Evolutionary conservation across 768 basidiomycete species (phyloP).

Genomic region (Lactarius trivialis): DNA sequence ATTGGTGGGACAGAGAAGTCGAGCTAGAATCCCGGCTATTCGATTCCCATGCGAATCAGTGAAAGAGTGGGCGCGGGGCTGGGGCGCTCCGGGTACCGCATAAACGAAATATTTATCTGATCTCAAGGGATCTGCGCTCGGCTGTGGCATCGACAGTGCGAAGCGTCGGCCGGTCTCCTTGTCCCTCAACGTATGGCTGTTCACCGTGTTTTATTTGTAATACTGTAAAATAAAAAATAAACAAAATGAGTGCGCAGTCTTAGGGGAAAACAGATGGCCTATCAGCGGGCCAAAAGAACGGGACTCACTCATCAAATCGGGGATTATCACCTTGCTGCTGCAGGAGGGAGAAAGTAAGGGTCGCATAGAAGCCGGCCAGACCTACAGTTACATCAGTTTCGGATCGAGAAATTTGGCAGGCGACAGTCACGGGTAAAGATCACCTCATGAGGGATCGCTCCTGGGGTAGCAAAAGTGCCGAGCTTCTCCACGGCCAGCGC

Average conservation of each 20-base stretch:
- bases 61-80: neutral
- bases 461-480: conserved; percentile 2
- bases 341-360: neutral
- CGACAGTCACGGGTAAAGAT: neutral
- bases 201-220: neutral
- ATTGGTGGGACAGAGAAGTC: too few species aligned
- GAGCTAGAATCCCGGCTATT: neutral
- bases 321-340: neutral
- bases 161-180: neutral
- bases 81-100: neutral
- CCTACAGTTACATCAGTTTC: neutral
- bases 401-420: conserved; percentile 2
- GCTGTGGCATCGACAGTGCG: neutral
- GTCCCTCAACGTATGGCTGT: neutral
- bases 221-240: neutral
- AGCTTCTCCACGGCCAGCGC: conserved; percentile 1
- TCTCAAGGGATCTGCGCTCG: neutral
- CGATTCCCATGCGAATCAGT: neutral
- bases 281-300: conserved; percentile 7
- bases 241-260: neutral
- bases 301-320: conserved; percentile 2
- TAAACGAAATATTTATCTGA: neutral
- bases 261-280: neutral
- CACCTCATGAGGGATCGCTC: neutral
- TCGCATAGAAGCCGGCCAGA: neutral